These are phyloP conservation scores for Pestalotiopsis sp. DNA, from an alignment of 2,329 filamentous ascomycete species.

Conservation along the genomic window DNA sequence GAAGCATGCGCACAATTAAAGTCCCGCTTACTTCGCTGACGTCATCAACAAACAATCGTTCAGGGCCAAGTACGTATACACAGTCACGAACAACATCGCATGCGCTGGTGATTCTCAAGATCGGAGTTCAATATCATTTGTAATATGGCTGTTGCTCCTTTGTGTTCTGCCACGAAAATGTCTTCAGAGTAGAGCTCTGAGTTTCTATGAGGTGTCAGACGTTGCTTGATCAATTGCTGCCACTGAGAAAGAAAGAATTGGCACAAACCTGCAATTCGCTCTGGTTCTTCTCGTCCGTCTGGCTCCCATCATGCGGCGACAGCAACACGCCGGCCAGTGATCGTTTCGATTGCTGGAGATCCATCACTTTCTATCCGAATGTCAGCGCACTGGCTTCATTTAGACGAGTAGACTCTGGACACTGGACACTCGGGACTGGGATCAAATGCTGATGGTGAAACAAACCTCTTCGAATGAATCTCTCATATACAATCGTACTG, in stretches of 20 bases:
- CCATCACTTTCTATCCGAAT: conserved; percentile 18
- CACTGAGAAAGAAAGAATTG: not conserved
- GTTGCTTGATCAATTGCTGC: not conserved
- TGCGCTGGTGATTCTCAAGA: too few species aligned
- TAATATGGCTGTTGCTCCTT: too few species aligned
- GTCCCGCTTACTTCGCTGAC: too few species aligned
- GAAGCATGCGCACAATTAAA: too few species aligned
- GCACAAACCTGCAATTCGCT: conserved; percentile 6
- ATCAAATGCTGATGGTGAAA: not conserved
- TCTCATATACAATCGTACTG: conserved; percentile 38
- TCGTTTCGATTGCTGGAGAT: conserved; percentile 23
- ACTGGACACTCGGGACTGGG: not conserved
- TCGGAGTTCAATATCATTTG: too few species aligned
- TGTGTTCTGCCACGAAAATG: not conserved
- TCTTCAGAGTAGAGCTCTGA: not conserved
- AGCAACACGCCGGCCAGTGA: conserved; percentile 13
- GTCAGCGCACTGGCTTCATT: not conserved
- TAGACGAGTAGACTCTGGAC: not conserved
- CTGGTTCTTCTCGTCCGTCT: conserved; percentile 9
- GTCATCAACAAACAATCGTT: too few species aligned
- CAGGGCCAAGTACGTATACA: too few species aligned
- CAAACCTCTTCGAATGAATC: conserved; percentile 40
- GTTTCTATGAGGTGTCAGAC: not conserved
- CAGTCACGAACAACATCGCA: too few species aligned
- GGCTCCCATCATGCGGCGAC: conserved; percentile 11